phyloP scores from a whole-genome alignment of 371 early-diverging fungal genomes.

The Lichtheimia ornata region DNA sequence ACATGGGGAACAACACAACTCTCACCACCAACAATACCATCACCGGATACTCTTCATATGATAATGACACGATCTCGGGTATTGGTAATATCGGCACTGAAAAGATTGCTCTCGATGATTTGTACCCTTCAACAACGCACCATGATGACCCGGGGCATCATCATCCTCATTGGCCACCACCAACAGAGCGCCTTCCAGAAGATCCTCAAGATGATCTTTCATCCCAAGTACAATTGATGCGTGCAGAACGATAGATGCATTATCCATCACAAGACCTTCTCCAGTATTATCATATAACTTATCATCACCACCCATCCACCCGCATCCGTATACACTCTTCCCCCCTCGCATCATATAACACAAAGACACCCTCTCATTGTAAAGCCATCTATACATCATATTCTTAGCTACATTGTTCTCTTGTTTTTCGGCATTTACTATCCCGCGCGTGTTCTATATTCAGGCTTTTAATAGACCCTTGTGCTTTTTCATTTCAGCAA shows the following conservation, averaged over 20 bases:
- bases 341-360: too few species aligned
- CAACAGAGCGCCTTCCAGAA: conserved; percentile 6
- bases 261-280: neutral
- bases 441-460: too few species aligned
- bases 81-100: too few species aligned
- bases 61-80: too few species aligned
- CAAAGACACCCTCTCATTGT: neutral
- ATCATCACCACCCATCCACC: neutral
- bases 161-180: neutral
- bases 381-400: neutral
- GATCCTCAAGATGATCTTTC: conserved; percentile 15
- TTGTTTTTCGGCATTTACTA: too few species aligned
- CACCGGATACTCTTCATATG: neutral
- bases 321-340: neutral
- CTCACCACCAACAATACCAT: neutral
- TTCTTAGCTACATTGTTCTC: neutral
- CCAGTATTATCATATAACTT: neutral
- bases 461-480: too few species aligned
- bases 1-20: too few species aligned
- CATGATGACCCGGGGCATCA: too few species aligned
- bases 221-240: conserved; percentile 13
- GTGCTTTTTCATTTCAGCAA: too few species aligned
- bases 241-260: conserved; percentile 2
- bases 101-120: too few species aligned
- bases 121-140: too few species aligned